Conservation (phyloP, 805 yeast genomes). For the Yarrowia keelungensis region DNA sequence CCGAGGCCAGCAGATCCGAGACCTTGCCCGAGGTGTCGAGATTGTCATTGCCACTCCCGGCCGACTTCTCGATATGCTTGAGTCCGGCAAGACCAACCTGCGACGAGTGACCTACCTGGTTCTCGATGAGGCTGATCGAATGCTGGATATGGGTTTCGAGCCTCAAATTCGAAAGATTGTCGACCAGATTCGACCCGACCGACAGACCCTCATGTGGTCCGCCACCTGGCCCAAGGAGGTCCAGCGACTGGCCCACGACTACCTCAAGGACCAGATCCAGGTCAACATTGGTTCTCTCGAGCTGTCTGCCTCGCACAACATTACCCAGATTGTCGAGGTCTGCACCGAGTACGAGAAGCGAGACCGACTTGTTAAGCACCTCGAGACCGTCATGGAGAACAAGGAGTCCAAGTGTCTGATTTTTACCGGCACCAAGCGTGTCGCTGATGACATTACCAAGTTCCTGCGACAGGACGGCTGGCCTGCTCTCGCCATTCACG, state of each 20-base stretch:
- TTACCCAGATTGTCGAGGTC: constrained; percentile 92
- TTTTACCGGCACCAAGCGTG: constrained; percentile 96
- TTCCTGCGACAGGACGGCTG: constrained; percentile 95
- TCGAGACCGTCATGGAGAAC: constrained; percentile 75
- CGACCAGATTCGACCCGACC: constrained; percentile 97
- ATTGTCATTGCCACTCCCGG: constrained; percentile 98
- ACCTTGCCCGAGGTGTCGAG: constrained; percentile 92
- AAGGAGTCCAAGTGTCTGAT: constrained; percentile 79
- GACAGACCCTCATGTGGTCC: constrained; percentile 99
- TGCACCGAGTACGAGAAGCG: constrained; percentile 91
- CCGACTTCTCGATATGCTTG: constrained; percentile 97
- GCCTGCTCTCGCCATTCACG: constrained; percentile 98
- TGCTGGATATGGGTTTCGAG: constrained; percentile 99
- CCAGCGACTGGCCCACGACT: constrained; percentile 89
- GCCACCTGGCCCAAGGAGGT: constrained; percentile 99
- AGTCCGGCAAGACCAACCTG: constrained; percentile 90
- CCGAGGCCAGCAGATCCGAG: constrained; percentile 96
- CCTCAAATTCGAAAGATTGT: constrained; percentile 99
- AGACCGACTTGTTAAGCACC: constrained; percentile 82
- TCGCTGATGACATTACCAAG: constrained; percentile 93
- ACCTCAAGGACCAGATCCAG: constrained; percentile 90
- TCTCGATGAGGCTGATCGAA: constrained; percentile 98
- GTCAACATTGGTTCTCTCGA: constrained; percentile 96
- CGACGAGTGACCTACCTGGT: constrained; percentile 96
- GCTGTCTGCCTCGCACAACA: constrained; percentile 94